Evolutionary conservation across 1,139 yeast genomes (phyloP).

Genomic region (Blastobotrys persicus): DNA sequence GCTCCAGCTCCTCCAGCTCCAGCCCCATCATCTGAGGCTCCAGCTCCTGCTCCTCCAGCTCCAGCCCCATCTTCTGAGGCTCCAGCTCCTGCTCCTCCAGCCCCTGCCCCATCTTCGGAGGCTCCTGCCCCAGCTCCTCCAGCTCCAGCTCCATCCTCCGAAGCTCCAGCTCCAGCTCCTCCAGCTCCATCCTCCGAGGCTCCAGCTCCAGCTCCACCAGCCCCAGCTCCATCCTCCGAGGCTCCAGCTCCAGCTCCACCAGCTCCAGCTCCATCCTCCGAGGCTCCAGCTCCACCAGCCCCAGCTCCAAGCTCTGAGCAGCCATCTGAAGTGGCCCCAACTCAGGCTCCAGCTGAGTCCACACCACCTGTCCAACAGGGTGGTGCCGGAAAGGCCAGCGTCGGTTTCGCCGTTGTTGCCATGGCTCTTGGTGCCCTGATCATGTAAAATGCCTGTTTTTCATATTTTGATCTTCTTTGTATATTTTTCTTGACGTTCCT

Average conservation of each 20-base stretch:
- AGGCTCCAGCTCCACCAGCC: background rate
- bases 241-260: background rate
- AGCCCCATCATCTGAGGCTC: background rate
- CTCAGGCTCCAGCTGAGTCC: slow-evolving; percentile 4
- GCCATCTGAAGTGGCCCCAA: background rate
- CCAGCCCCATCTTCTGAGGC: background rate
- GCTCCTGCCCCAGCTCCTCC: background rate
- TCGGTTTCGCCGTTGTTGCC: background rate
- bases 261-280: background rate
- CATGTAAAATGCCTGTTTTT: background rate
- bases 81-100: background rate
- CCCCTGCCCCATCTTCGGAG: no score
- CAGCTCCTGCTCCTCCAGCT: background rate
- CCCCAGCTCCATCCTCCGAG: background rate
- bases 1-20: slow-evolving; percentile 1
- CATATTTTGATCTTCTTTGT: background rate
- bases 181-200: background rate
- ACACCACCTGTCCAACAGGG: slow-evolving; percentile 2
- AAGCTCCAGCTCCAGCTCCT: slow-evolving; percentile 1
- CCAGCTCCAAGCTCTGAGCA: background rate
- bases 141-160: background rate
- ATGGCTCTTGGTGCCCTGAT: background rate
- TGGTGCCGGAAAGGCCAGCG: background rate
- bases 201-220: slow-evolving; percentile 4
- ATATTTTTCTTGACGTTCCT: background rate